Conservation (phyloP, 495 filamentous ascomycete species). For the Hypoxylon intermedium region DNA sequence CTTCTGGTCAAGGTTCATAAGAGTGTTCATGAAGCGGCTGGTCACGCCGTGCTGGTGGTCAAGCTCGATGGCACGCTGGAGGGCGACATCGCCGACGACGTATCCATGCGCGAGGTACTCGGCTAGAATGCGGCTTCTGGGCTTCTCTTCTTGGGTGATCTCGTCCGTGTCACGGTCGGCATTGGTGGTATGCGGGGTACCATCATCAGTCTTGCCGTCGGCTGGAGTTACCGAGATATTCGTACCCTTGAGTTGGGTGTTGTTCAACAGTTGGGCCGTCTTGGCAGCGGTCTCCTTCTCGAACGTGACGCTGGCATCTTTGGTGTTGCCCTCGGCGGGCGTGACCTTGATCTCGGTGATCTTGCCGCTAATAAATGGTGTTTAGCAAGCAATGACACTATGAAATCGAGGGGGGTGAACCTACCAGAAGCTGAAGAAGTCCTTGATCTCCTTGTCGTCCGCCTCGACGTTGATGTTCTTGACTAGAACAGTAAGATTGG, state of each 20-base stretch:
- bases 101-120: conserved; percentile 98
- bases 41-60: conserved; percentile 91
- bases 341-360: conserved; percentile 82
- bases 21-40: conserved; percentile 72
- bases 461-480: conserved; percentile 84
- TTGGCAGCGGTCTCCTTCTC: conserved; percentile 95
- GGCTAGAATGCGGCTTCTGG: conserved; percentile 86
- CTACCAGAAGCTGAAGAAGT: conserved; percentile 99
- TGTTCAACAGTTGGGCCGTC: conserved; percentile 94
- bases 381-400: conserved; percentile 26
- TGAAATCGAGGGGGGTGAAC: conserved; percentile 26
- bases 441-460: conserved; percentile 85
- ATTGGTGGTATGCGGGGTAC: conserved; percentile 53
- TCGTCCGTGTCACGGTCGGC: conserved; percentile 67
- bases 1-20: conserved; percentile 79
- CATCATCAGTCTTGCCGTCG: conserved; percentile 70
- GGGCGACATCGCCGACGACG: conserved; percentile 79
- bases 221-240: conserved; percentile 79
- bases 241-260: conserved; percentile 85
- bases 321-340: conserved; percentile 63
- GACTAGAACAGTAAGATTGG: conserved; percentile 60
- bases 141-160: conserved; percentile 93
- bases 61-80: conserved; percentile 83
- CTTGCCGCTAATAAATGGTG: conserved; percentile 79
- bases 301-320: conserved; percentile 90